These are phyloP conservation scores for Globisporangium echinulatum DNA, from an alignment of 352 stramenopile species.

Conservation along the genomic window DNA sequence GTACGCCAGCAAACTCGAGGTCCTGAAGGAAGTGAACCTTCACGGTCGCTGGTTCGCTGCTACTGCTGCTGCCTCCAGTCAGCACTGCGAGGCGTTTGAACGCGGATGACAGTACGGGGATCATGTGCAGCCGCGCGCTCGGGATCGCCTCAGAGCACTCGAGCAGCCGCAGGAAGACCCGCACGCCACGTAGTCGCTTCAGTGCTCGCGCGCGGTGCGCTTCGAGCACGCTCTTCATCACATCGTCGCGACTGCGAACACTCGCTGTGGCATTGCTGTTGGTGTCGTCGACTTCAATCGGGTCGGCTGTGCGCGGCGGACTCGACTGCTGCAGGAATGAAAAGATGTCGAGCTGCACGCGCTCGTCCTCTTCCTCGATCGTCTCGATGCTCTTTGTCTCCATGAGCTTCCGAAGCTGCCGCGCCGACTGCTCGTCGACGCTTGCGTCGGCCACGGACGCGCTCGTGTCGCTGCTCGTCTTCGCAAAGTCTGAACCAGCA, in stretches of 20 bases:
- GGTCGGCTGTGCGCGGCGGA: not conserved
- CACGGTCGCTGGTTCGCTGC: constrained; percentile 7
- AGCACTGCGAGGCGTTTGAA: constrained; percentile 43
- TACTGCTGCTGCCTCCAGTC: not conserved
- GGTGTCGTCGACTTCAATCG: not conserved
- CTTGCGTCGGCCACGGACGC: constrained; percentile 12
- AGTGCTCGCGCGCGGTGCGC: constrained; percentile 41
- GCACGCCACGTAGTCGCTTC: constrained; percentile 51
- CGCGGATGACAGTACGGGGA: constrained; percentile 62
- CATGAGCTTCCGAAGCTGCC: constrained; percentile 63
- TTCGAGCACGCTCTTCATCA: constrained; percentile 41
- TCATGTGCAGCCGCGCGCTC: constrained; percentile 57
- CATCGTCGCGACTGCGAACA: constrained; percentile 26
- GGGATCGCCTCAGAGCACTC: constrained; percentile 47
- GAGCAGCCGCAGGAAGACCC: constrained; percentile 59
- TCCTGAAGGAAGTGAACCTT: constrained; percentile 78
- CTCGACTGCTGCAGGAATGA: constrained; percentile 66
- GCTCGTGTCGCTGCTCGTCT: constrained; percentile 7
- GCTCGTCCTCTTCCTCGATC: constrained; percentile 83
- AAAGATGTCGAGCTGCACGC: constrained; percentile 77
- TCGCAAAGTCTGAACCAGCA: constrained; percentile 25
- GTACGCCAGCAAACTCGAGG: constrained; percentile 60
- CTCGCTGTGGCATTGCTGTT: not conserved
- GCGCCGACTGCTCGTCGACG: constrained; percentile 31
- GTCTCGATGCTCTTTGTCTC: constrained; percentile 64